Conservation (phyloP, 2,329 filamentous ascomycete species). For the Trichoderma sp. region DNA sequence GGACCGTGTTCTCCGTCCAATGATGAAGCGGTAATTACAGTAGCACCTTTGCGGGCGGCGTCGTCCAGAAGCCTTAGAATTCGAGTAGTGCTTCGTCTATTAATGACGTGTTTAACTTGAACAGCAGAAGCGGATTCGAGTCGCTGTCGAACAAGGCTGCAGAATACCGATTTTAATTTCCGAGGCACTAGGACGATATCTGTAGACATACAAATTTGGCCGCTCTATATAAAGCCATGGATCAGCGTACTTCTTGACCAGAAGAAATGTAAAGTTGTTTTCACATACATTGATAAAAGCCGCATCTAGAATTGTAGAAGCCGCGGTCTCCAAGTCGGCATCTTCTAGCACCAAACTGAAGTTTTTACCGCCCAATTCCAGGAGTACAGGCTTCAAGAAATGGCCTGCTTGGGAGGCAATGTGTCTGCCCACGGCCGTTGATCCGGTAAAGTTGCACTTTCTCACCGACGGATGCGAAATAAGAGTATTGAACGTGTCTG, state of each 20-base stretch:
- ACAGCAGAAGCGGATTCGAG: neutral
- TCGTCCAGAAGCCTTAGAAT: neutral
- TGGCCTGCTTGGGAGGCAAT: slow-evolving; percentile 34
- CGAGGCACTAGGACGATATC: neutral
- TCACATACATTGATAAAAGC: neutral
- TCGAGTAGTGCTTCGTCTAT: neutral
- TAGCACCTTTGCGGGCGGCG: neutral
- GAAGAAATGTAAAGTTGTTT: neutral
- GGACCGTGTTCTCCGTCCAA: neutral
- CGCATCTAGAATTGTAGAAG: slow-evolving; percentile 27
- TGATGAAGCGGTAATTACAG: neutral
- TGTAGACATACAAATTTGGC: slow-evolving; percentile 4
- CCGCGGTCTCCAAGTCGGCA: slow-evolving; percentile 39
- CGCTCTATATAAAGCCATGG: neutral
- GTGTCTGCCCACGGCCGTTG: slow-evolving; percentile 35
- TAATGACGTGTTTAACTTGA: neutral
- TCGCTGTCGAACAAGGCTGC: neutral
- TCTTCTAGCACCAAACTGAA: slow-evolving; percentile 39
- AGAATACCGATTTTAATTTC: neutral
- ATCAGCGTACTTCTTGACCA: neutral
- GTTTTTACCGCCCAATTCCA: slow-evolving; percentile 41
- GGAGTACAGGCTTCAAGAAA: slow-evolving; percentile 38
- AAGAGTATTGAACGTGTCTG: slow-evolving; percentile 32
- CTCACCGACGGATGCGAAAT: slow-evolving; percentile 34
- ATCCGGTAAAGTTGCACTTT: slow-evolving; percentile 43